A percentile compares a stretch with the other conserved stretches of the same genome.
phyloP scores from a whole-genome alignment of 441 rosid species.

The Erysimum cheiri region DNA sequence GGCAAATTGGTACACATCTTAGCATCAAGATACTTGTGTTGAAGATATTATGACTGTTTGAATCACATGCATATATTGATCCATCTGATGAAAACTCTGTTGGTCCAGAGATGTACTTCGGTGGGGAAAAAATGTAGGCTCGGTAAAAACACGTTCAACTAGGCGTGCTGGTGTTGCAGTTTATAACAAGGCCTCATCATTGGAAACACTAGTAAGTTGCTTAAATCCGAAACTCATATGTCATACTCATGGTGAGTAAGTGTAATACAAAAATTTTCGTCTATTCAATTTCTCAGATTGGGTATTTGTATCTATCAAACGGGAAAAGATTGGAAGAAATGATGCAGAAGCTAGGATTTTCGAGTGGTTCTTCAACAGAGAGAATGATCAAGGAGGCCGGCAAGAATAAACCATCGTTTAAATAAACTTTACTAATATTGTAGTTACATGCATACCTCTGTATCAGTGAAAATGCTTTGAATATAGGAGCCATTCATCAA shows the following conservation, averaged over 20 bases:
- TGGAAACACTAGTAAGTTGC: conserved; percentile 78
- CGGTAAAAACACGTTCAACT: conserved; percentile 74
- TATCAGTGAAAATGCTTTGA: conserved; percentile 21
- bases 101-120: conserved; percentile 66
- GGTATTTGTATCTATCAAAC: conserved; percentile 77
- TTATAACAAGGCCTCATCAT: conserved; percentile 89
- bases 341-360: conserved; percentile 81
- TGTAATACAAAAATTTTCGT: background rate
- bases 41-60: conserved; percentile 8
- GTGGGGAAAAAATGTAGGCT: conserved; percentile 85
- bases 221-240: background rate
- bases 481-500: conserved; percentile 11
- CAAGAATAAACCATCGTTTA: conserved; percentile 42
- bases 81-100: conserved; percentile 8
- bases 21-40: background rate
- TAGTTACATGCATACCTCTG: conserved; percentile 5
- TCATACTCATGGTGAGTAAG: background rate
- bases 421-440: conserved; percentile 1
- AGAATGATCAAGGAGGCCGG: conserved; percentile 48
- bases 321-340: conserved; percentile 75
- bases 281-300: conserved; percentile 53
- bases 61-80: conserved; percentile 14
- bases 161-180: conserved; percentile 81
- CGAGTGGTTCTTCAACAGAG: conserved; percentile 59
- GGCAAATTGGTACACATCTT: background rate